Conservation (phyloP, 179 eudicot genomes). For the Sideroxylon spinosum region DNA sequence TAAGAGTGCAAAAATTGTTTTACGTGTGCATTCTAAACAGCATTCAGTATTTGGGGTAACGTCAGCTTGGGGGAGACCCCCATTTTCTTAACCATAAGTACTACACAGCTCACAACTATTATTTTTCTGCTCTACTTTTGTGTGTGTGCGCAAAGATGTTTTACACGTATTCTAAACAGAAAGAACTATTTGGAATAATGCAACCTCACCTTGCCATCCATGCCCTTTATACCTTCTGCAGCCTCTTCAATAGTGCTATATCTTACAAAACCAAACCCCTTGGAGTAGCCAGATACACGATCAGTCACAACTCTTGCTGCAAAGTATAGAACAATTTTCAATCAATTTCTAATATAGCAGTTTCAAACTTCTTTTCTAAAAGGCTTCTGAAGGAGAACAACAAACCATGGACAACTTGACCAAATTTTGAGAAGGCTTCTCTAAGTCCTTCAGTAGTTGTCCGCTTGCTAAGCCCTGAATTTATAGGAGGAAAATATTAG, state of each 20-base stretch:
- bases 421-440: slow-evolving; percentile 28
- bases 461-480: slow-evolving; percentile 28
- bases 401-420: slow-evolving; percentile 26
- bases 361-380: not conserved
- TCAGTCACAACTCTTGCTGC: slow-evolving; percentile 93
- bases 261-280: slow-evolving; percentile 73
- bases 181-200: not conserved
- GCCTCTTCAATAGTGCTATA: slow-evolving; percentile 67
- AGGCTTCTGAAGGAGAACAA: not conserved
- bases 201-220: slow-evolving; percentile 68
- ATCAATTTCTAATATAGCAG: not conserved
- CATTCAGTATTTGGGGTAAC: not conserved
- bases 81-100: not conserved
- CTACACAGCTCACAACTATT: not conserved
- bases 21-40: not conserved
- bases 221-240: slow-evolving; percentile 55
- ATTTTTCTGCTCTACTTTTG: not conserved
- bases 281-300: slow-evolving; percentile 69
- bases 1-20: not conserved
- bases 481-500: not conserved
- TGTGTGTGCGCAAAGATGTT: not conserved
- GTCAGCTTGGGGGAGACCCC: not conserved
- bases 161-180: not conserved
- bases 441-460: slow-evolving; percentile 25
- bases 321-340: slow-evolving; percentile 16